These are phyloP conservation scores for Dictyostelium citrinum DNA, from an alignment of 78 protist genomes.

Conservation along the genomic window DNA sequence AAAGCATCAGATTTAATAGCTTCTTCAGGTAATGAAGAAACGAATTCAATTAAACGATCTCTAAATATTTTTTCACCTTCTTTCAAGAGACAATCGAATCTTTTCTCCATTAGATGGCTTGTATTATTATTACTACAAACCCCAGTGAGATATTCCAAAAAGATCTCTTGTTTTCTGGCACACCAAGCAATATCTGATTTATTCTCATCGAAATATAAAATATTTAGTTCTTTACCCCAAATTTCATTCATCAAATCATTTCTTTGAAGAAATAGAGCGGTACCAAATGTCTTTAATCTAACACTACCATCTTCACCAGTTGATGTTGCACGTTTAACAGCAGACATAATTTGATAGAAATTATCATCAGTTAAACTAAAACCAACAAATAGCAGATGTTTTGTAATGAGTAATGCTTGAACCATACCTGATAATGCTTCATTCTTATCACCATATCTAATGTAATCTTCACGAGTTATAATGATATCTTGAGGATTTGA, in stretches of 20 bases:
- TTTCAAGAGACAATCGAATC: conserved; percentile 42
- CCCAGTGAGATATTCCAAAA: conserved; percentile 43
- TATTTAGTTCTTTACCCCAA: conserved; percentile 56
- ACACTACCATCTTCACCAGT: background rate
- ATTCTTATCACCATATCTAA: conserved; percentile 49
- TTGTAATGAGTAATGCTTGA: conserved; percentile 77
- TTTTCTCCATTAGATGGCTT: conserved; percentile 56
- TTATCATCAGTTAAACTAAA: conserved; percentile 84
- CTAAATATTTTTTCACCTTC: conserved; percentile 72
- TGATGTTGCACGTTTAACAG: conserved; percentile 20
- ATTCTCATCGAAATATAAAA: conserved; percentile 34
- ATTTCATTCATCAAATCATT: conserved; percentile 62
- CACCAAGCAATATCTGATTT: conserved; percentile 11
- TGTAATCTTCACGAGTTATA: conserved; percentile 80
- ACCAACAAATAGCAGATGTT: conserved; percentile 84
- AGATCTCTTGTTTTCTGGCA: conserved; percentile 70
- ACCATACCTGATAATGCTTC: conserved; percentile 82
- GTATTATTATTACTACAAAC: conserved; percentile 19
- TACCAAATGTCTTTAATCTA: conserved; percentile 18
- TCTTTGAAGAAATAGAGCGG: conserved; percentile 42
- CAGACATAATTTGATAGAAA: conserved; percentile 75
- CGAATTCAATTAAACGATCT: conserved; percentile 14
- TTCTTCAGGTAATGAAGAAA: background rate
- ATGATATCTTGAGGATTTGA: conserved; percentile 79
- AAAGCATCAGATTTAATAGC: conserved; percentile 30